Conservation (phyloP, 1,139 yeast genomes). For the Torulaspora pretoriensis region DNA sequence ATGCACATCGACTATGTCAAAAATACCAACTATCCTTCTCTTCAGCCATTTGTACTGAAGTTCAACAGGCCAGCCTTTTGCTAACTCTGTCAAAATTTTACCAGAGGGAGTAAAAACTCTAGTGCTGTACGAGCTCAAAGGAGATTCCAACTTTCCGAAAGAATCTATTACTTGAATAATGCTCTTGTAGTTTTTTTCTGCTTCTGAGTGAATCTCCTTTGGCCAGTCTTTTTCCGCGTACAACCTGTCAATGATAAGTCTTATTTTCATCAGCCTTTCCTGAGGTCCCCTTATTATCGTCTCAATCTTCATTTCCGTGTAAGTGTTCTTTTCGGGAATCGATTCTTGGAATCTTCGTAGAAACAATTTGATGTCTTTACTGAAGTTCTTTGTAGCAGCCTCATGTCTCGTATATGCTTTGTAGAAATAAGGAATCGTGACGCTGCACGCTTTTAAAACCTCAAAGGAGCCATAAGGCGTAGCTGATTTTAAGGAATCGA, state of each 20-base stretch:
- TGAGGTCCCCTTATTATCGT: slow-evolving; percentile 63
- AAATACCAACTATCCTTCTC: slow-evolving; percentile 78
- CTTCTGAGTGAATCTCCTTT: slow-evolving; percentile 35
- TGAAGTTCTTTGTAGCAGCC: slow-evolving; percentile 71
- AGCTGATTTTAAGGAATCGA: slow-evolving; percentile 70
- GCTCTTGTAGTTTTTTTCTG: slow-evolving; percentile 47
- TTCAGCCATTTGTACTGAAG: slow-evolving; percentile 85
- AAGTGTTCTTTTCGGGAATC: slow-evolving; percentile 36
- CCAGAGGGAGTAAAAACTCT: slow-evolving; percentile 91
- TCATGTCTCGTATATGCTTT: slow-evolving; percentile 91
- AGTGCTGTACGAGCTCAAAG: slow-evolving; percentile 46
- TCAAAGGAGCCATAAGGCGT: slow-evolving; percentile 66
- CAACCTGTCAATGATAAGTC: slow-evolving; percentile 61
- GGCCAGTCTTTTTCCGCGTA: slow-evolving; percentile 38
- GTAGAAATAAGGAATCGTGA: slow-evolving; percentile 81
- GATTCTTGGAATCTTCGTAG: slow-evolving; percentile 28
- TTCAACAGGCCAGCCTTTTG: slow-evolving; percentile 82
- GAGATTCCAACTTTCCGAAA: slow-evolving; percentile 55
- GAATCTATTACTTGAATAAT: slow-evolving; percentile 71
- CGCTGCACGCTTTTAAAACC: slow-evolving; percentile 70
- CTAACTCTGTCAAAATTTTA: slow-evolving; percentile 75
- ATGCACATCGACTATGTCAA: slow-evolving; percentile 48
- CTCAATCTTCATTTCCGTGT: slow-evolving; percentile 59
- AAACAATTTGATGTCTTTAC: slow-evolving; percentile 38
- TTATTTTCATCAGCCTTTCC: slow-evolving; percentile 64